These are phyloP conservation scores for Arachis monticola DNA, from an alignment of 331 rosid genomes.

Conservation along the genomic window DNA sequence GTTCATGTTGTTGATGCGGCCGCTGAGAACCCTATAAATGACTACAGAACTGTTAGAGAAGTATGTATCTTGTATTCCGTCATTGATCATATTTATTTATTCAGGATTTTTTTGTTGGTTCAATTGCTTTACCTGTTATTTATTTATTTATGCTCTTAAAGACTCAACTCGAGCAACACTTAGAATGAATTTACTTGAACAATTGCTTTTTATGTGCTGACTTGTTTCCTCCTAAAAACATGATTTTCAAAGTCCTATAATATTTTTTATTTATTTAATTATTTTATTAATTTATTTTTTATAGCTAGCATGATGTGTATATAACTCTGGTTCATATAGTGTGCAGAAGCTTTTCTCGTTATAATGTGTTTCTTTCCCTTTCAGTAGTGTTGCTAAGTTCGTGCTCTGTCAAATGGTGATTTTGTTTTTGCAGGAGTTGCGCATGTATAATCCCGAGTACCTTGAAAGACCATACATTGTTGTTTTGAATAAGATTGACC, in stretches of 20 bases:
- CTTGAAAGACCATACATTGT: slow-evolving; percentile 91
- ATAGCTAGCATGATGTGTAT: slow-evolving; percentile 9
- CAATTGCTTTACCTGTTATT: slow-evolving; percentile 22
- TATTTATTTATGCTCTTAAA: background rate
- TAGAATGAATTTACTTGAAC: slow-evolving; percentile 16
- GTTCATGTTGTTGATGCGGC: slow-evolving; percentile 98
- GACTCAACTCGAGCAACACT: slow-evolving; percentile 11
- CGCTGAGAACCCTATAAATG: slow-evolving; percentile 76
- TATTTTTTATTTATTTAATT: too few relatives aligned
- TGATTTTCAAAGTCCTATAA: slow-evolving; percentile 8
- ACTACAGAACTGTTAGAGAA: slow-evolving; percentile 92
- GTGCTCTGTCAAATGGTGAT: slow-evolving; percentile 29
- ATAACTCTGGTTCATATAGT: background rate
- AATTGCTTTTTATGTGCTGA: slow-evolving; percentile 6
- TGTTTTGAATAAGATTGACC: slow-evolving; percentile 91
- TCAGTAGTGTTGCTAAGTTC: slow-evolving; percentile 6
- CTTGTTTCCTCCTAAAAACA: slow-evolving; percentile 4
- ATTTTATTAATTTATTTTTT: too few relatives aligned
- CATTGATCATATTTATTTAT: slow-evolving; percentile 8
- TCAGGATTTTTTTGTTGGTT: slow-evolving; percentile 25
- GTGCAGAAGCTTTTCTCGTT: slow-evolving; percentile 27
- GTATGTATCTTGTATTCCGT: slow-evolving; percentile 48
- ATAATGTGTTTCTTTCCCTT: slow-evolving; percentile 14
- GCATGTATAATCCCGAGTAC: slow-evolving; percentile 95
- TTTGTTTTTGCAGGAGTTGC: slow-evolving; percentile 76